phyloP scores from a whole-genome alignment of 345 rosid genomes.

The Eucalyptus camaldulensis region DNA sequence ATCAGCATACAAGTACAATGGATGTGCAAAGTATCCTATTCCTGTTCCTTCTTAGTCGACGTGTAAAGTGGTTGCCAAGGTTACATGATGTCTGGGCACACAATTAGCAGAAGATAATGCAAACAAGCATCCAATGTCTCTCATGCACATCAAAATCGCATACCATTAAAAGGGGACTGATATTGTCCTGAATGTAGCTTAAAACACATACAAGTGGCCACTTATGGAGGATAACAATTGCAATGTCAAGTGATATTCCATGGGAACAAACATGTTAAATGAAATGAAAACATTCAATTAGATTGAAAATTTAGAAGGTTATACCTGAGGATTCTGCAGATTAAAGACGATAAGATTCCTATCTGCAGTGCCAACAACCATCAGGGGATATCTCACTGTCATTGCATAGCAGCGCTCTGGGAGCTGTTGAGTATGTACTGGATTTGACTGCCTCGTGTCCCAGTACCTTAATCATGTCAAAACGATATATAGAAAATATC shows the following conservation, averaged over 20 bases:
- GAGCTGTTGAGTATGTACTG: slow-evolving; percentile 91
- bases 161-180: background rate
- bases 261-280: background rate
- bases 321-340: slow-evolving; percentile 90
- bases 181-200: background rate
- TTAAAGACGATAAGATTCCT: slow-evolving; percentile 79
- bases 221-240: background rate
- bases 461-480: slow-evolving; percentile 44
- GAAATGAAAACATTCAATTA: background rate
- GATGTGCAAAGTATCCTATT: background rate
- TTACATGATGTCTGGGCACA: background rate
- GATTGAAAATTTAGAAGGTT: background rate
- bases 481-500: background rate
- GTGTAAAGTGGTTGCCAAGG: background rate
- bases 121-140: background rate
- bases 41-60: background rate
- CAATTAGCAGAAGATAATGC: background rate
- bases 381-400: slow-evolving; percentile 75
- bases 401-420: slow-evolving; percentile 89
- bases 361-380: slow-evolving; percentile 98
- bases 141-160: background rate
- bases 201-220: background rate
- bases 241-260: background rate
- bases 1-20: background rate
- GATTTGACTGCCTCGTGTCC: slow-evolving; percentile 84